Evolutionary conservation across 352 stramenopile species (phyloP).

Genomic region (Globisporangium splendens): DNA sequence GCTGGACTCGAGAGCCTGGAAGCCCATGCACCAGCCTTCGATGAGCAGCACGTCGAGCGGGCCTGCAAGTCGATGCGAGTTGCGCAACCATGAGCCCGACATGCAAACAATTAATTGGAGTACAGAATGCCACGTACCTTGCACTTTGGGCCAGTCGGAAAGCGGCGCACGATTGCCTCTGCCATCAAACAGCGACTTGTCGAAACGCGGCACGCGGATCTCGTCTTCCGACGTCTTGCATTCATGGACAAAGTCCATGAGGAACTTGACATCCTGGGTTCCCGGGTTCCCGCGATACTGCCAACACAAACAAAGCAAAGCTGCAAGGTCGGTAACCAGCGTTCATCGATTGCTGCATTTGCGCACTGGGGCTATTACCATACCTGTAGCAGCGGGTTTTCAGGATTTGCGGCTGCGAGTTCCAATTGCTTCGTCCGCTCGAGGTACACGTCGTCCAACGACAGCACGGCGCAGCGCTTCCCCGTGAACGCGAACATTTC

Average conservation of each 20-base stretch:
- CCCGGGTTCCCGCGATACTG: constrained; percentile 81
- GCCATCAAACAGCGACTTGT: constrained; percentile 76
- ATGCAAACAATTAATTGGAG: background rate
- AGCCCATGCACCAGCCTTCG: constrained; percentile 86
- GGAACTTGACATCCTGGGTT: constrained; percentile 73
- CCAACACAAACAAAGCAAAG: background rate
- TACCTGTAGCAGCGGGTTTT: constrained; percentile 80
- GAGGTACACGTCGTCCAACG: constrained; percentile 83
- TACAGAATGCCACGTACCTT: constrained; percentile 33
- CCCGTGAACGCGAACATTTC: constrained; percentile 48
- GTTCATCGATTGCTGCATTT: background rate
- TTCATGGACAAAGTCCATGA: constrained; percentile 53
- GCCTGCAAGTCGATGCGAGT: constrained; percentile 25
- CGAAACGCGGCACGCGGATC: constrained; percentile 65
- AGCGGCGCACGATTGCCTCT: constrained; percentile 65
- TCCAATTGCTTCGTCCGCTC: constrained; percentile 58
- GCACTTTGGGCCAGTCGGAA: constrained; percentile 47
- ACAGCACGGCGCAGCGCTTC: constrained; percentile 70
- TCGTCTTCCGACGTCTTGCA: constrained; percentile 42
- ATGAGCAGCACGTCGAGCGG: constrained; percentile 79
- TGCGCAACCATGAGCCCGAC: background rate
- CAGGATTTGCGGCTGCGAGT: constrained; percentile 50
- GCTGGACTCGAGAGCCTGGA: constrained; percentile 46
- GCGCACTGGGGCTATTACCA: background rate
- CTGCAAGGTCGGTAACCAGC: background rate